Evolutionary conservation across 2,329 filamentous ascomycete genomes (phyloP), one percentile per base, ranked within the genome.

Genomic region (Bipolaris gigantea): DNA sequence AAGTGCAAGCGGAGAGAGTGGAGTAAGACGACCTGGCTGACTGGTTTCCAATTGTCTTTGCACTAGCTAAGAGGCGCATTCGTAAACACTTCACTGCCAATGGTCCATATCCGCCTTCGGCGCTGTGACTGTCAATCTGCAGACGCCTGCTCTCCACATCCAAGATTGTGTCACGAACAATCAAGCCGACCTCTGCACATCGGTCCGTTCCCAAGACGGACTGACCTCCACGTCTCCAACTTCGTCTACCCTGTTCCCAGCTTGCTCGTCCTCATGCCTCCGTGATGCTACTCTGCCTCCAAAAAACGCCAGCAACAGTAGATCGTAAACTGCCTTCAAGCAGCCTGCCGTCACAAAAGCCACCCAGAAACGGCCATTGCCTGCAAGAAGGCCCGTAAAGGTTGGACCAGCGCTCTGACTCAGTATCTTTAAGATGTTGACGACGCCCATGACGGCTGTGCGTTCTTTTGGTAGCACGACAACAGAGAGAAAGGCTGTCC

Each of bases 361-460:
- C 5, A 76, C 65, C 74, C 74, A 75, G 38, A 76, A 76, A 18
- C 60, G 50, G 6, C 59, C 59, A 3, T 56, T 55, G 1, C 67
- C 70, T 6, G 73, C 74, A 25, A 76, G 47, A 1, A 72, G n/a
- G 7, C 74, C 74, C 7, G 73, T 76, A 1, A 75, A 35, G 38
- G 48, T 63, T 2, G 74, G 74, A 1, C 74, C 73, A 13, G 57
- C 52, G 36, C 69, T 71, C 49, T 75, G 73, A 25, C 63, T 64
- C 34, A 74, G 56, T 2, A 66, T 75, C 52, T 74, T 75, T 30
- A 74, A 48, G 25, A 74, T 73, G 21, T 75, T 75, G 18, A 75
- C 70, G 3, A 73, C 62, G n/a, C 73, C 73, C 72, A 75, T 74
- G 15, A 75, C 73, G 0, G 73, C 71, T 2, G 73, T 75, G 19